phyloP scores from a whole-genome alignment of 495 filamentous ascomycete species.

The Rhypophila decipiens region DNA sequence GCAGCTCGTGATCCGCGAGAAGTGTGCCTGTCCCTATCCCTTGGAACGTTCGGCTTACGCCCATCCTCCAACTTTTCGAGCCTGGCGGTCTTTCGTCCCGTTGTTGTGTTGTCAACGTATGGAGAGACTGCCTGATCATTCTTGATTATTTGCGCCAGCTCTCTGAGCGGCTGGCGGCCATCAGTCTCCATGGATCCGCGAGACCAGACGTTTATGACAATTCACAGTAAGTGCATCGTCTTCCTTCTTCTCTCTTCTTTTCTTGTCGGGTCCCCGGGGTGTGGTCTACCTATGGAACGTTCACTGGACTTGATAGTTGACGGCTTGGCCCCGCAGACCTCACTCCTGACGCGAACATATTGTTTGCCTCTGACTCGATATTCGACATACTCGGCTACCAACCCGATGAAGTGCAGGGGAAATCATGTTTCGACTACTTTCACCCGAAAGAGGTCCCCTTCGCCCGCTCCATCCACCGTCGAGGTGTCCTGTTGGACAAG shows the following conservation, averaged over 20 bases:
- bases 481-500: slow-evolving; percentile 73
- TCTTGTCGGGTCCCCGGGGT: too few relatives aligned
- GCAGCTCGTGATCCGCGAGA: slow-evolving; percentile 4
- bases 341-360: slow-evolving; percentile 67
- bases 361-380: slow-evolving; percentile 80
- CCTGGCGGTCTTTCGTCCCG: slow-evolving; percentile 4
- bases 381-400: slow-evolving; percentile 75
- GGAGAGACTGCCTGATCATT: slow-evolving; percentile 26
- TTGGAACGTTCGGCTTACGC: not conserved
- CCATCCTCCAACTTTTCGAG: slow-evolving; percentile 6
- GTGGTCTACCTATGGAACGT: too few relatives aligned
- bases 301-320: too few relatives aligned
- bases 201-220: slow-evolving; percentile 86
- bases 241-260: not conserved
- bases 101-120: slow-evolving; percentile 16
- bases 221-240: slow-evolving; percentile 61
- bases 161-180: slow-evolving; percentile 28
- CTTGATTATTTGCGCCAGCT: slow-evolving; percentile 23
- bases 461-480: slow-evolving; percentile 64
- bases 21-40: slow-evolving; percentile 2
- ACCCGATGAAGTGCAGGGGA: slow-evolving; percentile 67
- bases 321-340: slow-evolving; percentile 48
- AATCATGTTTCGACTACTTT: slow-evolving; percentile 81
- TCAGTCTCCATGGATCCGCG: slow-evolving; percentile 52
- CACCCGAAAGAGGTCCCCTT: slow-evolving; percentile 75